Percentiles rank a stretch among this genome's conserved stretches.
phyloP scores from a whole-genome alignment of 2,329 filamentous ascomycete species.

The Beauveria medogensis region DNA sequence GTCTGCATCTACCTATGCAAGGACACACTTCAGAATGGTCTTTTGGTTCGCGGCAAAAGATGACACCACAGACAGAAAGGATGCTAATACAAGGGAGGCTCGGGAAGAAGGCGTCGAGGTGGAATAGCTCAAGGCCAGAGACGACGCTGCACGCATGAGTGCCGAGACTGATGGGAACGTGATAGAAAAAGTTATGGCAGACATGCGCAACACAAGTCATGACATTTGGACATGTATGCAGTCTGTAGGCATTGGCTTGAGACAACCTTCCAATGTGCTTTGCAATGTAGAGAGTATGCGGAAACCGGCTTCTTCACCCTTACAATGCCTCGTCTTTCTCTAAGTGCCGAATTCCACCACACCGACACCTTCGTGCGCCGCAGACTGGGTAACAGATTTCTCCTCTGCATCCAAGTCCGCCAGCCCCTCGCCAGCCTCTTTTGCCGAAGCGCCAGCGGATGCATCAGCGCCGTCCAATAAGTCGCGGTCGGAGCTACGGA shows the following conservation, averaged over 20 bases:
- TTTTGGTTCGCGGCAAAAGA: constrained; percentile 32
- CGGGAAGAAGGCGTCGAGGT: constrained; percentile 21
- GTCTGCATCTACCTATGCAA: constrained; percentile 29
- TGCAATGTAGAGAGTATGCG: not conserved
- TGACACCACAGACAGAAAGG: constrained; percentile 19
- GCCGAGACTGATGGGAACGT: constrained; percentile 18
- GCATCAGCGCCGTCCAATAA: constrained; percentile 68
- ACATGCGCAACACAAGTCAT: constrained; percentile 21
- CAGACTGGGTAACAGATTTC: not conserved
- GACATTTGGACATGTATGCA: constrained; percentile 12
- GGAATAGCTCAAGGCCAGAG: constrained; percentile 19
- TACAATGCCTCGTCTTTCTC: constrained; percentile 6
- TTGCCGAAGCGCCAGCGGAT: constrained; percentile 44
- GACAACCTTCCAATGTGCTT: not conserved
- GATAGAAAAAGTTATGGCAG: constrained; percentile 20
- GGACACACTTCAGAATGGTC: constrained; percentile 29
- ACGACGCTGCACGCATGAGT: constrained; percentile 17
- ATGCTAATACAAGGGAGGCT: constrained; percentile 21
- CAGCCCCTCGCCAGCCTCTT: constrained; percentile 17
- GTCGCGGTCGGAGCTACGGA: constrained; percentile 60
- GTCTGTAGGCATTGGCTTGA: not conserved
- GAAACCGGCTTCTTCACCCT: not conserved
- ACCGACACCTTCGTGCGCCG: constrained; percentile 23
- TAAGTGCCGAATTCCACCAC: constrained; percentile 37
- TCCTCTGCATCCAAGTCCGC: not conserved